phyloP scores from a whole-genome alignment of 2,329 filamentous ascomycete genomes.

The Fusarium mundagurra region DNA sequence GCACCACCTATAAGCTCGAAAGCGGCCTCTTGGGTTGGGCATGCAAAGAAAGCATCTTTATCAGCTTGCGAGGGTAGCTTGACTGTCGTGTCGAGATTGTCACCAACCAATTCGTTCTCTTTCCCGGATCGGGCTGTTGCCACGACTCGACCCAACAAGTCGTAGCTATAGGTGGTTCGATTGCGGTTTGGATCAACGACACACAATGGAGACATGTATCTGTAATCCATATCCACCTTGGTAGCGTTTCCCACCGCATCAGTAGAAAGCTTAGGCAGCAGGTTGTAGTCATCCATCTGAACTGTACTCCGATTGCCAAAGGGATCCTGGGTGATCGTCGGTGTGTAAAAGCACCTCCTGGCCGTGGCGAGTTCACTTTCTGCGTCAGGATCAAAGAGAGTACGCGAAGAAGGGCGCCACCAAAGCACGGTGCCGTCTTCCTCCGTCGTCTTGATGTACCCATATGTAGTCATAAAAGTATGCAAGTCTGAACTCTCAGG shows the following conservation, averaged over 20 bases:
- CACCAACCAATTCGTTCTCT: background rate
- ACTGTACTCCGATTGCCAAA: background rate
- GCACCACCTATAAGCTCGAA: background rate
- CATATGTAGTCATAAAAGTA: background rate
- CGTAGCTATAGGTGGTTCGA: background rate
- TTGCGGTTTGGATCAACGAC: background rate
- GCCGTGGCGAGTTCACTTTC: background rate
- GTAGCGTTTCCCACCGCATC: background rate
- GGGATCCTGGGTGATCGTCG: background rate
- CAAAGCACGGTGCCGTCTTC: accelerated
- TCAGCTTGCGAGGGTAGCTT: too few relatives aligned
- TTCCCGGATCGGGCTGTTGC: background rate
- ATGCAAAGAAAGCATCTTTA: background rate
- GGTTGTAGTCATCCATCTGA: background rate
- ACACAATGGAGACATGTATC: background rate
- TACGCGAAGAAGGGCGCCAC: background rate
- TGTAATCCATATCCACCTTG: background rate
- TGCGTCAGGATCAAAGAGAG: background rate
- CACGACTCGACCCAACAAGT: background rate
- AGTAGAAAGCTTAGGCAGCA: background rate
- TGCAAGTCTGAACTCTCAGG: too few relatives aligned
- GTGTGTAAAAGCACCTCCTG: background rate
- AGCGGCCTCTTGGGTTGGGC: background rate
- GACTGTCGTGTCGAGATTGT: background rate
- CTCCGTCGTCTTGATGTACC: background rate